Evolutionary conservation across 1,284 basidiomycete genomes (phyloP), one percentile per base, ranked within the genome.

Genomic region (Agaricales sp.): DNA sequence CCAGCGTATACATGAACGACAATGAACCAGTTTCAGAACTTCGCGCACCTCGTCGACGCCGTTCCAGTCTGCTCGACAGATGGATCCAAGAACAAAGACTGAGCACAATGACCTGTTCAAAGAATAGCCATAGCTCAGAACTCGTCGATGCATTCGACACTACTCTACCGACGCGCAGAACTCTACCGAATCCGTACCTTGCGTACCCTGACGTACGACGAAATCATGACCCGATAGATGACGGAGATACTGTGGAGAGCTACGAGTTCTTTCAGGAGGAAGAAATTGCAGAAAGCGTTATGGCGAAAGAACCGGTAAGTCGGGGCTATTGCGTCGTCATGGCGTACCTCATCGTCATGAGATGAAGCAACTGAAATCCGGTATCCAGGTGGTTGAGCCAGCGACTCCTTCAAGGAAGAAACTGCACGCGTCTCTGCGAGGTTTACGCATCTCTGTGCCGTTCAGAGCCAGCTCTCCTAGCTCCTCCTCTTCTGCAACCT

Each of bases 11-110:
- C 26, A 21, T 46, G 21, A 46, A 26, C 23, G n/a, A 18, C 16
- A 8, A 16, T 18, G 11, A 16, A 16, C 16, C 20, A 8, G 16
- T 43, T 16, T n/a, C 23, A n/a, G 23, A 63, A 30, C 52, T 64
- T n/a, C 59, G 57, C 39, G 64, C 63, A 47, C 61, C 67, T 25
- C 63, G 63, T 45, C 65, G 64, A 45, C 59, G 64, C 49, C 75
- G 76, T 45, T 76, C 80, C 11, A 82, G 78, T 60, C 72, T 77
- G 59, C 68, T 86, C 50, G 72, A 80, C 55, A 77, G 73, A 52
- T 87, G 84, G 84, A 76, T 87, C 46, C 66, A 71, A 41, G 80
- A 85, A 44, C 78, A 84, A 59, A 41, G 39, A 41, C 18, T 77
- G 77, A 53, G 52, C 56, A 43, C 56, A 57, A 50, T 35, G 57